Base-by-base conservation (phyloP, 768 basidiomycete species). In the Rhodotorula sphaerocarpa region DNA sequence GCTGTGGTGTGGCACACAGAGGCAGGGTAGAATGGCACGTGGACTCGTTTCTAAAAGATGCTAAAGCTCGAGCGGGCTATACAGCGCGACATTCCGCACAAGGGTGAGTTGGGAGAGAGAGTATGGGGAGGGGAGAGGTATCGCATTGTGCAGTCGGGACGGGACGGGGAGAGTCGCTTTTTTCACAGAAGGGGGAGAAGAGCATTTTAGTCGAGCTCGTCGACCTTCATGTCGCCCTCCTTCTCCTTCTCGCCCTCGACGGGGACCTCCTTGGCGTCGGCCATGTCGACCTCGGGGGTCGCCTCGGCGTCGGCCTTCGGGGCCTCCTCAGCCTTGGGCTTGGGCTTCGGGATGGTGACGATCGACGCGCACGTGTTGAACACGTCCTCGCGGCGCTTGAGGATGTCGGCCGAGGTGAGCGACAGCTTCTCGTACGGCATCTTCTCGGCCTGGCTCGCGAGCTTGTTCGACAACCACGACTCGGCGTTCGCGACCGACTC, bases 391-490 rank as follows among this genome's bases (percentile, higher is more conserved):
- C 84, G 80, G 82, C 86, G 88, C 86, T 92, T 91, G 76, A 78
- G 74, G 68, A 95, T 86, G 75, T 97, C 90, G 61, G 79, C 84
- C 52, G 79, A 81, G 61, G 81, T 90, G 75, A 97, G 76, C 63
- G 89, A 82, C 30, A 90, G 86, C 74, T 92, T 86, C 58, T 85
- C 83, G 74, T 88, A 86, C 84, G 95, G 93, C 75, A 86, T 78
- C 58, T 85, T 80, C 80, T 97, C 93, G 12, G 82, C 80, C 80
- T 97, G 95, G 70, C 85, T 79, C 63, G 83, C 85, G 62, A 83
- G 83, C 80, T 87, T 43, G 80, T 99, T 92, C 73, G 95, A 88
- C 59, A 99, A 81, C 95, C 93, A 97, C 78, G 95, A 88, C 77
- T 90, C 86, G 43, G 86, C 79, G 15, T 84, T 90, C 55, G 88